Evolutionary conservation across 768 basidiomycete species (phyloP), one percentile per base, ranked within the genome.

Genomic region (Pulveroboletus sp.): DNA sequence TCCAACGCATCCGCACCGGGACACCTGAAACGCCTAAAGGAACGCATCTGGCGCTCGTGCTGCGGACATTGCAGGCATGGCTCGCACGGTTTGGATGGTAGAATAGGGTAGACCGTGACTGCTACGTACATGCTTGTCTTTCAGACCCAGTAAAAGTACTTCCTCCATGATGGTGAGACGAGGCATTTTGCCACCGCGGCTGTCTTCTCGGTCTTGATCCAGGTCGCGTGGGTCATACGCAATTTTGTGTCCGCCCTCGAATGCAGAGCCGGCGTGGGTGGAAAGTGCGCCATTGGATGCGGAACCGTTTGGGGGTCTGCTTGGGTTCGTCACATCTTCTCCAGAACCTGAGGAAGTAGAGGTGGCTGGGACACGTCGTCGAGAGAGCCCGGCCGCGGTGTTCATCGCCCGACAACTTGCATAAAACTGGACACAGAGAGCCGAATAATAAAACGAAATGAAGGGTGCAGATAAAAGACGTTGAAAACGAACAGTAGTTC

Each of bases 141-240:
- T 97, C 49, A 99, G 73, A 5, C 97, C 97, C 12, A 99, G 71
- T 48, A 99, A 69, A 52, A 98, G 72, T 6, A 99, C 85, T 73
- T 99, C 97, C 73, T 99, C 97, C 89, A 98, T 90, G 48, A 99
- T 78, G 21, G 97, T 99, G 58, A 99, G 72, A 49, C 76, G 76
- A 3, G 97, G 97, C 68, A 87, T 78, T 68, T 79, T 83, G 17
- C 85, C 87, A 4, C 86, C 85, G 46, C 74, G 76, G n/a, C 65
- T 75, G 53, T 84, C 82, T 57, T 86, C 81, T 38, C 76, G 76
- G 32, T 80, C 84, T 45, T 81, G 78, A 62, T 88, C 81, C 56
- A 97, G 67, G 71, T 99, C 97, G 45, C 92, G 74, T 3, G 93
- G 94, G 75, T 98, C 97, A 62, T 78, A 97, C 6, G 95, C 97